phyloP scores from a whole-genome alignment of 2,329 filamentous ascomycete genomes.

The Paracorniculantispora psalliotae region DNA sequence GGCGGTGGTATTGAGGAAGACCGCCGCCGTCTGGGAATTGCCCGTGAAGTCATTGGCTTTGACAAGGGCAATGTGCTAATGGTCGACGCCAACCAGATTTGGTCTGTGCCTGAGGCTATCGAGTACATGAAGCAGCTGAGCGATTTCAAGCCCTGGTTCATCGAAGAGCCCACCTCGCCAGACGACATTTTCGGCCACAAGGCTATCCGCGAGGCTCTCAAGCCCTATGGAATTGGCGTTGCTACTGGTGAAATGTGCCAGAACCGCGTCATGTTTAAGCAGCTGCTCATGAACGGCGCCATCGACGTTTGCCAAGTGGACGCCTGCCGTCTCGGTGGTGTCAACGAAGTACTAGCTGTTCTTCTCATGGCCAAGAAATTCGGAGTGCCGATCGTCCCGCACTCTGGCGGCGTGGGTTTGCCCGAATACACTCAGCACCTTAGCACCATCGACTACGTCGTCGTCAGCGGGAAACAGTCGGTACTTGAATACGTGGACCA shows the following conservation, averaged over 20 bases:
- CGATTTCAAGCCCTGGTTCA: slow-evolving; percentile 88
- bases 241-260: slow-evolving; percentile 95
- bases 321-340: slow-evolving; percentile 81
- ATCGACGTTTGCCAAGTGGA: slow-evolving; percentile 89
- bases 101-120: slow-evolving; percentile 86
- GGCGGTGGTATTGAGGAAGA: slow-evolving; percentile 70
- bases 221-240: slow-evolving; percentile 70
- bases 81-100: slow-evolving; percentile 91
- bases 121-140: slow-evolving; percentile 77
- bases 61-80: slow-evolving; percentile 81
- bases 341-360: slow-evolving; percentile 90
- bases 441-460: slow-evolving; percentile 88
- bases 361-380: slow-evolving; percentile 78
- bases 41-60: slow-evolving; percentile 74
- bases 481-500: slow-evolving; percentile 91
- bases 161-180: slow-evolving; percentile 87
- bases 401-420: slow-evolving; percentile 83
- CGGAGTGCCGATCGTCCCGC: slow-evolving; percentile 77
- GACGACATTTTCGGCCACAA: slow-evolving; percentile 89
- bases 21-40: slow-evolving; percentile 63
- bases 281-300: slow-evolving; percentile 72
- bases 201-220: slow-evolving; percentile 74
- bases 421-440: slow-evolving; percentile 93
- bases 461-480: slow-evolving; percentile 73
- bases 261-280: slow-evolving; percentile 92